Evolutionary conservation across 768 basidiomycete species (phyloP).

Genomic region (Mycena metata): DNA sequence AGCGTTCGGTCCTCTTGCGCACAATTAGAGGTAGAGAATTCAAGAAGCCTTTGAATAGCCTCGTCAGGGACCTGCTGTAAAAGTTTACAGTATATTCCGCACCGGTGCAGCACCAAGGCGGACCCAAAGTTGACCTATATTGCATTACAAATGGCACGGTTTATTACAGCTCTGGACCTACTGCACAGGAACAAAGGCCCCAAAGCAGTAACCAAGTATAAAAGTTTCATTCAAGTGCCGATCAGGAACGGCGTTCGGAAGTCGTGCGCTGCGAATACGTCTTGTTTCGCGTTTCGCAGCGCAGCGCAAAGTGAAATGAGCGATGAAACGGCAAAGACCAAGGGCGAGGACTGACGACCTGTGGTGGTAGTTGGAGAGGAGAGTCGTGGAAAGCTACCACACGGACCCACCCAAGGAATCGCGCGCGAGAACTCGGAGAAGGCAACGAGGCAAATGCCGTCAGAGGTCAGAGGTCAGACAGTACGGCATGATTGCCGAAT

Average conservation of each 20-base stretch:
- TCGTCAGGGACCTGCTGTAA: constrained; percentile 3
- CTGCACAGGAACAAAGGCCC: background rate
- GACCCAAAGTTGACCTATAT: background rate
- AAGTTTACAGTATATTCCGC: too few species aligned
- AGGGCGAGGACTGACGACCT: background rate
- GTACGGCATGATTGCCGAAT: too few species aligned
- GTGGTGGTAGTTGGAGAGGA: background rate
- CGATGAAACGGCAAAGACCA: background rate
- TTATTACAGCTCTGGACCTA: constrained; percentile 1
- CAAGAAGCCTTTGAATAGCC: background rate
- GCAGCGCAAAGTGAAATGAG: background rate
- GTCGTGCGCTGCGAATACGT: background rate
- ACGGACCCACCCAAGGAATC: too few species aligned
- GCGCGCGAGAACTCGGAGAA: too few species aligned
- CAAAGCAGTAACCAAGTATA: background rate
- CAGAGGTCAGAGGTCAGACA: too few species aligned
- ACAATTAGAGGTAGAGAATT: background rate
- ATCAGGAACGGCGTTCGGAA: background rate
- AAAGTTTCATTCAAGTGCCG: constrained; percentile 10
- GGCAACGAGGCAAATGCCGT: too few species aligned
- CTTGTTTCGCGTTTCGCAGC: background rate
- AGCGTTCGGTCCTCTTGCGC: background rate
- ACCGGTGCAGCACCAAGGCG: background rate
- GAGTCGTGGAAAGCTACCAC: constrained; percentile 10
- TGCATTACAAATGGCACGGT: constrained; percentile 3